Conservation (phyloP, 2,329 filamentous ascomycete genomes). For the Coniochaeta sp. region DNA sequence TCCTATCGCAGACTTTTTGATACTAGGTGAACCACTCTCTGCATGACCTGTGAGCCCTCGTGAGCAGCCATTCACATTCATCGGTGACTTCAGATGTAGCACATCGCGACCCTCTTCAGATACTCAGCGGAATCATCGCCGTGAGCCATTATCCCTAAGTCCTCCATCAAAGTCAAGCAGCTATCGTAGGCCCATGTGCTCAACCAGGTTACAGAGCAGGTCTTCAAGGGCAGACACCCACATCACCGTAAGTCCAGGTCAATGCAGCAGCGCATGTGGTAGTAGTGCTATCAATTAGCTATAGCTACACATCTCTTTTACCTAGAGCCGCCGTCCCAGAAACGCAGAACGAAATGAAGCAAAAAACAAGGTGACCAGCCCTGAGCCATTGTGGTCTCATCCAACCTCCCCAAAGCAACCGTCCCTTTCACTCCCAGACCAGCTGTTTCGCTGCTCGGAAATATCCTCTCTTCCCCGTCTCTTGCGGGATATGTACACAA, state of each 20-base stretch:
- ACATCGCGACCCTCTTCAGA: no score
- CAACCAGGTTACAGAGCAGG: no score
- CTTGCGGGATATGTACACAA: not conserved
- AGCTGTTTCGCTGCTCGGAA: not conserved
- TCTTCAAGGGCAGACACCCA: no score
- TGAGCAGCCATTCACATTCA: no score
- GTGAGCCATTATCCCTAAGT: no score
- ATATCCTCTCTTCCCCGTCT: not conserved
- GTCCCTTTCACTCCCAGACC: not conserved
- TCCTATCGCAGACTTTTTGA: not conserved
- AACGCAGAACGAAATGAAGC: not conserved
- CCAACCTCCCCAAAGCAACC: not conserved
- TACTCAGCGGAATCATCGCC: no score
- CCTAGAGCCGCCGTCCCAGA: slow-evolving; percentile 1
- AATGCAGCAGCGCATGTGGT: not conserved
- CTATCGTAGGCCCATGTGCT: no score
- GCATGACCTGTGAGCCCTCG: no score
- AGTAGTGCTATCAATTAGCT: not conserved
- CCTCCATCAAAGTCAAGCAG: no score
- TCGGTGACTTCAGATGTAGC: no score
- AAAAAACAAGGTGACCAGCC: not conserved
- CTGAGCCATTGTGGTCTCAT: not conserved
- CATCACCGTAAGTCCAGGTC: no score
- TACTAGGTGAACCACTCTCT: no score
- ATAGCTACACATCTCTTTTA: not conserved